Conservation (phyloP, 148 eudicot genomes). For the Rhododendron molle region DNA sequence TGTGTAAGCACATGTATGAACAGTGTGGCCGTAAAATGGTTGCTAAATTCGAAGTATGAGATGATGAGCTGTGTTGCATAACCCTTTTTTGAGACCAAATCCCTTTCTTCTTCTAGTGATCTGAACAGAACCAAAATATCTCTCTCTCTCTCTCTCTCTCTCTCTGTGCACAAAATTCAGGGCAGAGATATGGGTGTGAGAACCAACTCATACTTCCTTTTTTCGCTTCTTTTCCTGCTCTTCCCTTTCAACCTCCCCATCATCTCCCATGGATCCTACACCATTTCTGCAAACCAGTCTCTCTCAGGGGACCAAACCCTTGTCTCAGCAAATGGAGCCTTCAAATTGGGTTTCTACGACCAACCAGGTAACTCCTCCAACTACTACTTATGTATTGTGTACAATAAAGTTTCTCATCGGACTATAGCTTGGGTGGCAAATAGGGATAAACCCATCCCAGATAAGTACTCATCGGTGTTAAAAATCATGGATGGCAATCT, state of each 20-base stretch:
- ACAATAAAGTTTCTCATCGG: conserved; percentile 17
- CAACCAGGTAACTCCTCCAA: conserved; percentile 39
- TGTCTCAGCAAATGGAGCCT: conserved; percentile 31
- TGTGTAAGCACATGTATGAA: too few relatives aligned
- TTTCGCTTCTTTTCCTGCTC: conserved; percentile 1
- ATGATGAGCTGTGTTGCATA: too few relatives aligned
- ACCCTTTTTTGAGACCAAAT: too few relatives aligned
- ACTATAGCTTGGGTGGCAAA: too few relatives aligned
- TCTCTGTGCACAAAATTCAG: not conserved
- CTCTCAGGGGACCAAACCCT: conserved; percentile 43
- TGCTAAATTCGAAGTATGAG: too few relatives aligned
- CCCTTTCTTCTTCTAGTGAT: too few relatives aligned
- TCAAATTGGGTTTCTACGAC: conserved; percentile 40
- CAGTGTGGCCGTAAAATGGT: too few relatives aligned
- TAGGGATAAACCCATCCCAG: too few relatives aligned
- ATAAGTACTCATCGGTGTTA: too few relatives aligned
- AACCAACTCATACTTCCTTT: not conserved
- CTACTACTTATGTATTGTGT: conserved; percentile 50
- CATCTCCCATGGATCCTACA: conserved; percentile 25
- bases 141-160: not conserved
- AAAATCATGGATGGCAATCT: too few relatives aligned
- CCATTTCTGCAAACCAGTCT: conserved; percentile 28
- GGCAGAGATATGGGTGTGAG: conserved; percentile 11
- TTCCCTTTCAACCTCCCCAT: not conserved
- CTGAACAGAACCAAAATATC: too few relatives aligned